Evolutionary conservation across 192 early-diverging fungal species (phyloP).

Genomic region (Gamsiella multidivaricata): DNA sequence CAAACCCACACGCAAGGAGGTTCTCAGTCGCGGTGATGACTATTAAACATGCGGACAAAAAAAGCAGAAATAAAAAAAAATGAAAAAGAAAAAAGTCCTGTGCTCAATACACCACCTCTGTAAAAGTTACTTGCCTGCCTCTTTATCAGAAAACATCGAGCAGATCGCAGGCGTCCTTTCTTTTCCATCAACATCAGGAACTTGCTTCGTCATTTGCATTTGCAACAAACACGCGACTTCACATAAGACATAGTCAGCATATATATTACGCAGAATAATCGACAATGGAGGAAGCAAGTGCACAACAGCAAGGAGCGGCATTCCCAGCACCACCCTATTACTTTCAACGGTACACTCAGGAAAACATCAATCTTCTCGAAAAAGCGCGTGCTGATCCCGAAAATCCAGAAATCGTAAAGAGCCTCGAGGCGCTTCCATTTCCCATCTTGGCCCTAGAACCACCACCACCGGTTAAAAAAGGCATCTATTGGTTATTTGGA

Average conservation of each 20-base stretch:
- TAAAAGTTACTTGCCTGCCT: background rate
- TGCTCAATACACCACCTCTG: too few species aligned
- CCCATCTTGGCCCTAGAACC: slow-evolving; percentile 65
- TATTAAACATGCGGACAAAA: slow-evolving; percentile 50
- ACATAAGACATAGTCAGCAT: background rate
- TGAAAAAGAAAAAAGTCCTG: background rate
- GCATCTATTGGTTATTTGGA: slow-evolving; percentile 72
- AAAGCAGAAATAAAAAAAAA: background rate
- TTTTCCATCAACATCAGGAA: too few species aligned
- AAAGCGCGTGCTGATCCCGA: slow-evolving; percentile 25
- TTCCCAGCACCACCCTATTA: slow-evolving; percentile 77
- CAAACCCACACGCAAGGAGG: slow-evolving; percentile 90
- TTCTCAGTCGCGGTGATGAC: slow-evolving; percentile 58
- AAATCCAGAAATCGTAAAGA: slow-evolving; percentile 29
- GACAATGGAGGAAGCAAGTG: slow-evolving; percentile 48
- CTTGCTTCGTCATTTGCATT: background rate
- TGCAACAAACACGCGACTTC: too few species aligned
- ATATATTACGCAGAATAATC: too few species aligned
- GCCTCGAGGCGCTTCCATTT: slow-evolving; percentile 55
- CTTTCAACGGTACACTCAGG: slow-evolving; percentile 71
- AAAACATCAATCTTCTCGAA: slow-evolving; percentile 61
- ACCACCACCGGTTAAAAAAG: slow-evolving; percentile 61
- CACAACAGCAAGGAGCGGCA: slow-evolving; percentile 55
- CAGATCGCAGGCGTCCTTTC: too few species aligned
- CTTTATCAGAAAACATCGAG: background rate